These are phyloP conservation scores for Backusella morwellensis DNA, from an alignment of 192 early-diverging fungal genomes.

Conservation along the genomic window DNA sequence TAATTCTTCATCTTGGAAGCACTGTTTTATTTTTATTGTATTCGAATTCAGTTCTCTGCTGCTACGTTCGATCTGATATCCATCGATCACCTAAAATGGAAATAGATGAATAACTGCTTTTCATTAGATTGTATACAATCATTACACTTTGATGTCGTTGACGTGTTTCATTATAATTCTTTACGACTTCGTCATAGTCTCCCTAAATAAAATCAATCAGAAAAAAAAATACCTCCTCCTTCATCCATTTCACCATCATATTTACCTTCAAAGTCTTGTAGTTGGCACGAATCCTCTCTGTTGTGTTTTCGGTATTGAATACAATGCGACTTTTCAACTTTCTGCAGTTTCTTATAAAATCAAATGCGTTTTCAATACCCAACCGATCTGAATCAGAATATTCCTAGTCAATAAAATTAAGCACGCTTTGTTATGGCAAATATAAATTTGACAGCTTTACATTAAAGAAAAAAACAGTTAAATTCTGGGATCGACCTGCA, in stretches of 20 bases:
- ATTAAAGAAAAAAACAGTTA: not conserved
- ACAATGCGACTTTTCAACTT: not conserved
- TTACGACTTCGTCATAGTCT: not conserved
- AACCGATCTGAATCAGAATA: not conserved
- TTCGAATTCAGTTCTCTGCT: not conserved
- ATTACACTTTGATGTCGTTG: not conserved
- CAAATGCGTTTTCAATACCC: not conserved
- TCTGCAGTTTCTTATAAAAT: not conserved
- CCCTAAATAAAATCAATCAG: not conserved
- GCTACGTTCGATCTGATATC: not conserved
- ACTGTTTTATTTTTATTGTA: not conserved
- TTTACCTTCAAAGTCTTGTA: not conserved
- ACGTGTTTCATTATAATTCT: not conserved
- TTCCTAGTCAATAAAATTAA: not conserved
- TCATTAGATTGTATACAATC: not conserved
- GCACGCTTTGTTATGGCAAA: not conserved
- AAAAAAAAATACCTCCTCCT: no score
- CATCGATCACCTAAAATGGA: not conserved
- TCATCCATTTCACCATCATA: no score
- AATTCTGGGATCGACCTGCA: not conserved
- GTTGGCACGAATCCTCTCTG: not conserved
- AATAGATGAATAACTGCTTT: not conserved
- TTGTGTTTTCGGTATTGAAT: not conserved
- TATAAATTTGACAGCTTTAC: not conserved
- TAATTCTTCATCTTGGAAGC: not conserved